Conservation (phyloP, 2,329 filamentous ascomycete species). For the Colletotrichum sansevieriae region DNA sequence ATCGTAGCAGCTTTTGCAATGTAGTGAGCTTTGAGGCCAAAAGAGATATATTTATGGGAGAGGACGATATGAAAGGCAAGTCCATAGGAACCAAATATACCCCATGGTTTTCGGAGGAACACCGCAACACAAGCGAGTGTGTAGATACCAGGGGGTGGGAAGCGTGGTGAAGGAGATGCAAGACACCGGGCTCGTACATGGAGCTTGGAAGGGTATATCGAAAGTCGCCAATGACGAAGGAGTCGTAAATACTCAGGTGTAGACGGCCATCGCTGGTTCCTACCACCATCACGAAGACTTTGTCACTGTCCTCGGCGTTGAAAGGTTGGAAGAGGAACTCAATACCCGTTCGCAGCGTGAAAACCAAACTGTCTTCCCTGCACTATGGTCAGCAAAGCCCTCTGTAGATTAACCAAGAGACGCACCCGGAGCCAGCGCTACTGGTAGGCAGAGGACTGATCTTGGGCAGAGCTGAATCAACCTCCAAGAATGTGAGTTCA, state of each 20-base stretch:
- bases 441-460: conserved; percentile 75
- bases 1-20: conserved; percentile 86
- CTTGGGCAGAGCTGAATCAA: conserved; percentile 81
- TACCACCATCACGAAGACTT: conserved; percentile 83
- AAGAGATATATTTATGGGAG: conserved; percentile 84
- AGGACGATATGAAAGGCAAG: conserved; percentile 83
- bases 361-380: conserved; percentile 70
- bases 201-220: conserved; percentile 57
- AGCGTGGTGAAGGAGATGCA: conserved; percentile 69
- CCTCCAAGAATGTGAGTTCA: conserved; percentile 80
- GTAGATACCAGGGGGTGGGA: conserved; percentile 82
- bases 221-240: conserved; percentile 81
- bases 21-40: conserved; percentile 89
- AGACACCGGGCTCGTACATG: conserved; percentile 44
- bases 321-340: conserved; percentile 77
- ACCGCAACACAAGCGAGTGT: conserved; percentile 76
- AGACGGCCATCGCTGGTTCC: conserved; percentile 79
- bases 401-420: conserved; percentile 32
- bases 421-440: conserved; percentile 74
- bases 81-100: conserved; percentile 81
- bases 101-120: conserved; percentile 55
- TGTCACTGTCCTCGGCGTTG: conserved; percentile 74
- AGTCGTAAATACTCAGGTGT: conserved; percentile 87
- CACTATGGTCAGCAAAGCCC: conserved; percentile 38
- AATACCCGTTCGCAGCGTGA: conserved; percentile 77